Conservation (phyloP, 192 early-diverging fungal species). For the Pilaira anomala region DNA sequence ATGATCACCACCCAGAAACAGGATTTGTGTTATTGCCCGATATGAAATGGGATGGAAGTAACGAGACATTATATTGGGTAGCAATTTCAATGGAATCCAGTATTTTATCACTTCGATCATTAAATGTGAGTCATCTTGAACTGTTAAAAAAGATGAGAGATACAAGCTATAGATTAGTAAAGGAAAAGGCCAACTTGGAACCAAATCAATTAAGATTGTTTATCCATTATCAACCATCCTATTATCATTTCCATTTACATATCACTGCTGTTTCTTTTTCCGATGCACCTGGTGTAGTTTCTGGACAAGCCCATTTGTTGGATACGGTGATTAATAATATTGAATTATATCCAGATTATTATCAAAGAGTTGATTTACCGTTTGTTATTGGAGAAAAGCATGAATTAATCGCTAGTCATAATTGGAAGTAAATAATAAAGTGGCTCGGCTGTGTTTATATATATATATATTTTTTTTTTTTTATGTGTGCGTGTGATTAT, state of each 20-base stretch:
- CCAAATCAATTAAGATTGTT: slow-evolving; percentile 64
- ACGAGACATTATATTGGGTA: slow-evolving; percentile 63
- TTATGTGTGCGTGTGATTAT: no score
- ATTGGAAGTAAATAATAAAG: not conserved
- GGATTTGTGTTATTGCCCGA: slow-evolving; percentile 80
- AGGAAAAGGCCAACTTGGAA: slow-evolving; percentile 43
- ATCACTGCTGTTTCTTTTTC: slow-evolving; percentile 62
- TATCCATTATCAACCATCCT: slow-evolving; percentile 79
- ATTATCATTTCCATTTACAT: slow-evolving; percentile 82
- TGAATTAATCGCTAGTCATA: slow-evolving; percentile 3
- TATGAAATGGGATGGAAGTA: slow-evolving; percentile 75
- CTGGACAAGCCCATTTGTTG: slow-evolving; percentile 67
- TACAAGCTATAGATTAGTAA: slow-evolving; percentile 45
- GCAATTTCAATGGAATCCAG: slow-evolving; percentile 57
- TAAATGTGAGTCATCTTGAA: slow-evolving; percentile 52
- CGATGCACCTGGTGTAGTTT: slow-evolving; percentile 50
- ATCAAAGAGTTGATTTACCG: slow-evolving; percentile 56
- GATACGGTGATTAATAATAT: slow-evolving; percentile 57
- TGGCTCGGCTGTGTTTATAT: not conserved
- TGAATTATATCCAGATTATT: slow-evolving; percentile 48
- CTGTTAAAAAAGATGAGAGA: slow-evolving; percentile 61
- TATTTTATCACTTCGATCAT: slow-evolving; percentile 61
- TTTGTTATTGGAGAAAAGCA: slow-evolving; percentile 56
- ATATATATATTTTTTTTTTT: not conserved
- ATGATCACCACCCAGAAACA: slow-evolving; percentile 50